Base-by-base conservation (phyloP, 371 early-diverging fungal species). In the Mortierella sp. region DNA sequence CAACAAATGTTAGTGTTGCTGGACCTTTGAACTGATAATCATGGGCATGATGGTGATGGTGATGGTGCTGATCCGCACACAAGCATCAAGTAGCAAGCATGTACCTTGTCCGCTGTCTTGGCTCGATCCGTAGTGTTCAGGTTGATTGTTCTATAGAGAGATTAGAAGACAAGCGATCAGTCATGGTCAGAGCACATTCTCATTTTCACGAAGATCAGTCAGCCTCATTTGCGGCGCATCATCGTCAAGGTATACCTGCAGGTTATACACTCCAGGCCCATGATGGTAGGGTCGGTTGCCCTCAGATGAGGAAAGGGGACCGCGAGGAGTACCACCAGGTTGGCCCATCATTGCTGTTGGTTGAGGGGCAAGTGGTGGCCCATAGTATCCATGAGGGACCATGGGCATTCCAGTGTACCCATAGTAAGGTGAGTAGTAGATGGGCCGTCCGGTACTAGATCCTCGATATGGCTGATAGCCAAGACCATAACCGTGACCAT, bases 321-420 rank as follows among this genome's bases (percentile, higher is more conserved):
- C 65, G 26, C 65, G 54, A 21, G 54, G 31, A 26, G 54, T 19
- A 6, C 42, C 68, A 19, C 68, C 31, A 14, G 71, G 70, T 0
- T 34, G 75, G 19, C 63, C 16, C 70, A 44, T 77, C 78, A 75
- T 72, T 6, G 75, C 34, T 11, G 55, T 50, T 0, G 71, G 55
- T n/a, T 63, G 71, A 24, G 80, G 63, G n/a, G 42, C 48, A 26
- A 75, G 81, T 14, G 70, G 65, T 8, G 70, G 55, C 8, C 34
- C 63, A 63, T 50, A 79, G 21, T 42, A 68, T 1, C 83, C 74
- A 16, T 70, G 60, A 6, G 74, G 68, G 8, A 60, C 34, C 24
- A 85, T 65, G 4, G 74, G 77, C 72, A 79, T 70, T 11, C 70
- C 70, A 38, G 74, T 58, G 65, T 81, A 81, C 6, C 79, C 65